Percentiles rank a stretch among this genome's conserved stretches.
Conservation (phyloP, 2,329 filamentous ascomycete species). For the Setomelanomma holmii region DNA sequence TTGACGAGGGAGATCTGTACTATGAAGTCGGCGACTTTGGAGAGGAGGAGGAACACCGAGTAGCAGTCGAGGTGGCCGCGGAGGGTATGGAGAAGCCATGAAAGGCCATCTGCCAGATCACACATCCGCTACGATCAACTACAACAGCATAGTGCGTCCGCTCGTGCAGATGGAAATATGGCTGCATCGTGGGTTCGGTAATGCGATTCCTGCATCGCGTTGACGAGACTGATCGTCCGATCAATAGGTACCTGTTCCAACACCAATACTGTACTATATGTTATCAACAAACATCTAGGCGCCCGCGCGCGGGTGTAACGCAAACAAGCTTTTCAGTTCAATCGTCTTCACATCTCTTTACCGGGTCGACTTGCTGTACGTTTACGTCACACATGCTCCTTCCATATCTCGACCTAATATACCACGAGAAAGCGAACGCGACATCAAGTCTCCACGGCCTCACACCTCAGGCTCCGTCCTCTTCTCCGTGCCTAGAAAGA, state of each 20-base stretch:
- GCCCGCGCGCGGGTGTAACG: conserved; percentile 8
- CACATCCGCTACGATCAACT: too few species aligned
- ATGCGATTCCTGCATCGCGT: conserved; percentile 12
- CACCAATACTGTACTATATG: conserved; percentile 33
- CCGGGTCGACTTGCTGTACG: background rate
- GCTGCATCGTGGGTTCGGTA: background rate
- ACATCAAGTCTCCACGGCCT: background rate
- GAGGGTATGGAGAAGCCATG: background rate
- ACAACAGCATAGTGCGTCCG: too few species aligned
- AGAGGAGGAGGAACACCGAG: conserved; percentile 28
- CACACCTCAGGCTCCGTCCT: background rate
- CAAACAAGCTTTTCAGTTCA: conserved; percentile 14
- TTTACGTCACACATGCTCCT: conserved; percentile 10
- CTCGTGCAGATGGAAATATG: too few species aligned
- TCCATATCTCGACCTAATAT: conserved; percentile 7
- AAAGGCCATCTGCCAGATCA: too few species aligned
- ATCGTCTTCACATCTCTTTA: background rate
- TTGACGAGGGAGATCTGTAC: conserved; percentile 42
- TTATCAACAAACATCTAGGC: conserved; percentile 32
- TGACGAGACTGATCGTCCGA: conserved; percentile 18
- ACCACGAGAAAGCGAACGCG: background rate
- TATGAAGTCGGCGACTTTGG: conserved; percentile 40
- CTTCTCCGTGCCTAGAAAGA: background rate
- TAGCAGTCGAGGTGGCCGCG: conserved; percentile 3
- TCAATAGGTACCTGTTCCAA: conserved; percentile 21